Base-by-base conservation (phyloP, 2,329 filamentous ascomycete species). In the Scleromitrula shiraiana region DNA sequence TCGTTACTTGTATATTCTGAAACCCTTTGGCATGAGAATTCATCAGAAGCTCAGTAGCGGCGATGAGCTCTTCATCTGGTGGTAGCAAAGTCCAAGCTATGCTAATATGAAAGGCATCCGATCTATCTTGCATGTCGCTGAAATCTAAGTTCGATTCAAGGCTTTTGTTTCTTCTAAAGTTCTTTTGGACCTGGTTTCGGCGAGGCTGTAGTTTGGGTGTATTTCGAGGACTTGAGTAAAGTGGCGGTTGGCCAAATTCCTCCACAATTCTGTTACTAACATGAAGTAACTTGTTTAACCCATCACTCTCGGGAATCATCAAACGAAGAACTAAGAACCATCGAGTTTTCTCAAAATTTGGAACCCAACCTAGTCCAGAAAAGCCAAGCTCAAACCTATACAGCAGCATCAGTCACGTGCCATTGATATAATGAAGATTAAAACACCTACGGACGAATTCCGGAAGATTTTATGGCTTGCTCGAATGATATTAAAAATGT, bases 251-350 rank as follows among this genome's bases (percentile, higher is more conserved):
- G 0, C 71, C 72, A 63, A 82, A 84, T 1, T 61, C 62, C 17
- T 69, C 64, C 2, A 82, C 78, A 2, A 80, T 67, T 4, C 65
- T 62, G 66, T 96, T 95, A 61, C 83, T 85, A 8, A 78, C 70
- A 6, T 64, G 58, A 6, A 97, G 72, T 7, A 97, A 70, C 20
- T 64, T 58, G 32, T 79, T 75, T 36, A 93, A 67, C 50, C 77
- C 71, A 36, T 78, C 32, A 38, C 78, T 73, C 5, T 59, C 54
- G 1, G 69, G 68, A 41, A 55, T 67, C 12, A 58, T 42, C 12
- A 90, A 74, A 19, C 79, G 75, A 40, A 96, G 65, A 2, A 96
- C 86, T 5, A 96, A 75, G 62, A 98, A 98, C 66, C 85, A 91
- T 37, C 93, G 80, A 17, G 78, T 84, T 29, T 70, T 67, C 55